Conservation (phyloP, 441 rosid genomes). For the Bocquillonia castaneifolia region DNA sequence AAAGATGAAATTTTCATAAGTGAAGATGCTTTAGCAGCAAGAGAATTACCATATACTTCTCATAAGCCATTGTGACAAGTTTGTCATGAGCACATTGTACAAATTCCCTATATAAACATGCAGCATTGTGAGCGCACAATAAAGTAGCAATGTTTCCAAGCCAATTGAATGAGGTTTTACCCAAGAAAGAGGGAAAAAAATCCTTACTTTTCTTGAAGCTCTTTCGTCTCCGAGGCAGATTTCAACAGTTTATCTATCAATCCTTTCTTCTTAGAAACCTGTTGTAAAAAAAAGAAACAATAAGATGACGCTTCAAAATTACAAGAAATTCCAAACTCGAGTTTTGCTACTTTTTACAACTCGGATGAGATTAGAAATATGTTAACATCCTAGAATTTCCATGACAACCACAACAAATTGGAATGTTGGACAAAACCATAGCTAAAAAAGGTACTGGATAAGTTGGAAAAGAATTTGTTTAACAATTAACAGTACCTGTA, state of each 20-base stretch:
- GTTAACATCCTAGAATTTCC: background rate
- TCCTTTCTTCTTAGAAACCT: conserved; percentile 68
- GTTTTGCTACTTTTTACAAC: conserved; percentile 7
- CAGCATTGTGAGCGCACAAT: conserved; percentile 11
- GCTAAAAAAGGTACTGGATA: conserved; percentile 5
- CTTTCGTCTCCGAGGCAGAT: conserved; percentile 54
- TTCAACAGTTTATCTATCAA: conserved; percentile 52
- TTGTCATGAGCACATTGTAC: conserved; percentile 69
- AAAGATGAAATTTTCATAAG: background rate
- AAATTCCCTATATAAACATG: conserved; percentile 55
- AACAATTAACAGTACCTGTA: conserved; percentile 51
- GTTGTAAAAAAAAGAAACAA: conserved; percentile 23
- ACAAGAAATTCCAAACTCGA: background rate
- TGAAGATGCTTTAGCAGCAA: background rate
- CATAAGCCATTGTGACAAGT: conserved; percentile 77
- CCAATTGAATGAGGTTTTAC: conserved; percentile 3
- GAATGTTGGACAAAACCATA: conserved; percentile 13
- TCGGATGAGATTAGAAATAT: background rate
- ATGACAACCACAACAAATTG: conserved; percentile 1
- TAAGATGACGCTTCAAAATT: conserved; percentile 3
- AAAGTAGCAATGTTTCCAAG: conserved; percentile 17
- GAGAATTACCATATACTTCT: conserved; percentile 71
- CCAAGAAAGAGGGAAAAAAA: conserved; percentile 19
- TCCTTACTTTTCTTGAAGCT: conserved; percentile 62
- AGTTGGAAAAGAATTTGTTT: conserved; percentile 11